phyloP scores from a whole-genome alignment of 768 basidiomycete species.

The Suillus brevipes region DNA sequence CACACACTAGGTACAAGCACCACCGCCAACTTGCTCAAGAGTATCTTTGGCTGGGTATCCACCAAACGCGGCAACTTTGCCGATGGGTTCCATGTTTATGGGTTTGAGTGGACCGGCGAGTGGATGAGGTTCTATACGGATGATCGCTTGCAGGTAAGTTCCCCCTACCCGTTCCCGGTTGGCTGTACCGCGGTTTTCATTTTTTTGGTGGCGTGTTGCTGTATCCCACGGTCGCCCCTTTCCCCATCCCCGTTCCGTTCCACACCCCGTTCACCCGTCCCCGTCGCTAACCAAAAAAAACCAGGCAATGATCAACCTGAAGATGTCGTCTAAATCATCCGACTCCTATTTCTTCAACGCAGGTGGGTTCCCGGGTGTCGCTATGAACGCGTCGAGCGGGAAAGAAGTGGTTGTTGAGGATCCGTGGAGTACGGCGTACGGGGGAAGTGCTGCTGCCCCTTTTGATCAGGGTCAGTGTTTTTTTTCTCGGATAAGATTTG shows the following conservation, averaged over 20 bases:
- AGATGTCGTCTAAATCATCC: conserved; percentile 38
- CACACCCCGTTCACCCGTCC: too few relatives aligned
- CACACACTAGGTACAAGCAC: conserved; percentile 10
- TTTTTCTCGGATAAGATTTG: not conserved
- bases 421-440: conserved; percentile 48
- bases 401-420: conserved; percentile 43
- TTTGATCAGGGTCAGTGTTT: conserved; percentile 44
- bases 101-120: conserved; percentile 58
- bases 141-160: conserved; percentile 36
- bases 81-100: conserved; percentile 52
- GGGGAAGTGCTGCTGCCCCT: conserved; percentile 47
- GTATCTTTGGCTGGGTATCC: conserved; percentile 37
- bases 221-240: not conserved
- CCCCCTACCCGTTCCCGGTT: not conserved
- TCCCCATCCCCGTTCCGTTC: not conserved
- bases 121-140: conserved; percentile 60
- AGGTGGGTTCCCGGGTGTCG: conserved; percentile 52
- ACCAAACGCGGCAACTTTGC: conserved; percentile 47
- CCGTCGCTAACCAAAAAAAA: not conserved
- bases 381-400: conserved; percentile 41
- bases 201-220: not conserved
- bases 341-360: conserved; percentile 52
- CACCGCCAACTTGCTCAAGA: conserved; percentile 30
- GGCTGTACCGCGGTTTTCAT: not conserved
- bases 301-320: conserved; percentile 51